These are phyloP conservation scores for Pythium aristosporum DNA, from an alignment of 352 stramenopile genomes.

Conservation along the genomic window DNA sequence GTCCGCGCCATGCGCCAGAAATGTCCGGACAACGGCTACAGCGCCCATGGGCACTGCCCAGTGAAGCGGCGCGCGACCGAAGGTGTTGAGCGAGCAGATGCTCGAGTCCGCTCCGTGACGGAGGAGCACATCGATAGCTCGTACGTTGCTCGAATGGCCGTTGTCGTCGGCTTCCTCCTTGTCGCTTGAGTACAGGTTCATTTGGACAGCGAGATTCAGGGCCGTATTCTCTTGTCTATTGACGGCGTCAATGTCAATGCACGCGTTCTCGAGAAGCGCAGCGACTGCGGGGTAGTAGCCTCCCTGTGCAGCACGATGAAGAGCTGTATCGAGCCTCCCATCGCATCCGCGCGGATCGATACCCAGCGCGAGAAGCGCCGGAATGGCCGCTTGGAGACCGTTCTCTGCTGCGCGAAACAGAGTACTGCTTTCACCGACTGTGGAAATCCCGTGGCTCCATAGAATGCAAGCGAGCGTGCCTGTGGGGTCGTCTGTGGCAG, in stretches of 20 bases:
- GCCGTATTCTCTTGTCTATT: background rate
- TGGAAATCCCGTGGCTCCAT: background rate
- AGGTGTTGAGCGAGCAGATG: background rate
- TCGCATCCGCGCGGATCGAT: background rate
- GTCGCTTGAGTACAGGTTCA: background rate
- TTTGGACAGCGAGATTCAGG: conserved; percentile 1
- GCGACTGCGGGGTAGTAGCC: background rate
- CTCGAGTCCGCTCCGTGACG: background rate
- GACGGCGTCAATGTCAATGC: conserved; percentile 4
- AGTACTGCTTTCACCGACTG: background rate
- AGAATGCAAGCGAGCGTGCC: background rate
- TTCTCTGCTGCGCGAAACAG: conserved; percentile 2
- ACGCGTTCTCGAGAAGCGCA: background rate
- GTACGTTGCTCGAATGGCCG: background rate
- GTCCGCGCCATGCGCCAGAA: background rate
- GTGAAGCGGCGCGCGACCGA: background rate
- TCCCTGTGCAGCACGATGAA: conserved; percentile 2
- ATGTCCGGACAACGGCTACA: background rate
- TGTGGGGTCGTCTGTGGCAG: background rate
- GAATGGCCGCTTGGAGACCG: background rate
- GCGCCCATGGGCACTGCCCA: background rate
- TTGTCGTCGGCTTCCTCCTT: background rate
- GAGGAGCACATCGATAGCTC: background rate
- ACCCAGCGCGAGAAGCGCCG: background rate
- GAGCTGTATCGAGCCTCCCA: background rate